Conservation (phyloP, 371 early-diverging fungal genomes). For the Mortierella sp. region DNA sequence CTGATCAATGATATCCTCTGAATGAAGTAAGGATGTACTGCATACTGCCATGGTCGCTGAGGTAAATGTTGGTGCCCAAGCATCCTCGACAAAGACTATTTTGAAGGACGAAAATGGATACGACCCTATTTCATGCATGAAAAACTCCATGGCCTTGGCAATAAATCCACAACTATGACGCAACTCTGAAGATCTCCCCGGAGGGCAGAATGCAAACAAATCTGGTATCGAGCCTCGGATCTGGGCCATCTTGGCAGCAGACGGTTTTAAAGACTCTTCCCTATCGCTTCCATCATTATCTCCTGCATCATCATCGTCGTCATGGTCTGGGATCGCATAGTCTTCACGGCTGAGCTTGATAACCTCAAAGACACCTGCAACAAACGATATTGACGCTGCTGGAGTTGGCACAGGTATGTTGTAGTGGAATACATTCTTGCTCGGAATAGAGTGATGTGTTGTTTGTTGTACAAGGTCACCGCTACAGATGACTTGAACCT, state of each 20-base stretch:
- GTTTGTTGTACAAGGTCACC: conserved; percentile 78
- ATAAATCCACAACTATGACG: conserved; percentile 75
- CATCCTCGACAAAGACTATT: conserved; percentile 88
- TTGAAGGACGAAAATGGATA: conserved; percentile 91
- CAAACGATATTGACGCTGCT: conserved; percentile 51
- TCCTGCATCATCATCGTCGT: conserved; percentile 60
- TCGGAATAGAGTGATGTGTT: conserved; percentile 24
- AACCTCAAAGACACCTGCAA: conserved; percentile 47
- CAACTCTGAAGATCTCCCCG: conserved; percentile 68
- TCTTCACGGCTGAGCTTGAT: conserved; percentile 59
- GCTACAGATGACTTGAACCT: conserved; percentile 79
- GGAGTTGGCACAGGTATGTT: conserved; percentile 41
- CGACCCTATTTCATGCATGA: conserved; percentile 87
- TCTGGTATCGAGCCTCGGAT: conserved; percentile 60
- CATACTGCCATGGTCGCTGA: conserved; percentile 52
- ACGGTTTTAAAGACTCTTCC: conserved; percentile 29
- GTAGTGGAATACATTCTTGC: conserved; percentile 41
- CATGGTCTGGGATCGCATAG: conserved; percentile 61
- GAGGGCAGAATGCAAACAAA: conserved; percentile 77
- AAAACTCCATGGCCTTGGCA: conserved; percentile 85
- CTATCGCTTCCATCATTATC: conserved; percentile 56
- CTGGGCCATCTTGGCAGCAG: conserved; percentile 9
- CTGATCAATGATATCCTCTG: conserved; percentile 88
- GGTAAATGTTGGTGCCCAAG: conserved; percentile 68
- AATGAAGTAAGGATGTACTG: conserved; percentile 79